Evolutionary conservation across 2,329 filamentous ascomycete genomes (phyloP).

Genomic region (Xenoacremonium recifei): DNA sequence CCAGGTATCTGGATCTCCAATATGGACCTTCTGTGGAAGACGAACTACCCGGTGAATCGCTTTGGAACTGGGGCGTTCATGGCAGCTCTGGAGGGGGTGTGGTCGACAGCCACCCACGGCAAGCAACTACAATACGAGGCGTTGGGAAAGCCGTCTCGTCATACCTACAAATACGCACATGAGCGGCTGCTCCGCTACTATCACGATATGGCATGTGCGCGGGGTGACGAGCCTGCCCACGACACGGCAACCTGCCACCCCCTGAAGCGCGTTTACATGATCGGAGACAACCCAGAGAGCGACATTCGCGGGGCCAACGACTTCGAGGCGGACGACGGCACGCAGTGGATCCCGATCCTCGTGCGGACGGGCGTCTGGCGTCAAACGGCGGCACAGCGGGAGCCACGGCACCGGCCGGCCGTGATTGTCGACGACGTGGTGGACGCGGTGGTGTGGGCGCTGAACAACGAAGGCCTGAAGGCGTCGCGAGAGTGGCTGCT

Average conservation of each 20-base stretch:
- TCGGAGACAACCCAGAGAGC: conserved; percentile 85
- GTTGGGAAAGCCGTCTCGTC: conserved; percentile 78
- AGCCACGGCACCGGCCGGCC: conserved; percentile 60
- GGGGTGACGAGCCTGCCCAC: conserved; percentile 10
- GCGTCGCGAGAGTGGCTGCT: conserved; percentile 31
- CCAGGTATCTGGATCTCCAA: conserved; percentile 86
- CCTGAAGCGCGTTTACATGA: conserved; percentile 85
- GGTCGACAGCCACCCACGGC: conserved; percentile 68
- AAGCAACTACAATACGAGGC: conserved; percentile 60
- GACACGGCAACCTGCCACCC: conserved; percentile 37
- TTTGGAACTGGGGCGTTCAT: conserved; percentile 91
- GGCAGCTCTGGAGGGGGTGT: conserved; percentile 76
- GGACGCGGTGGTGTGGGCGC: conserved; percentile 74
- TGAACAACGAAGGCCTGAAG: conserved; percentile 54
- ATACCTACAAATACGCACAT: conserved; percentile 77
- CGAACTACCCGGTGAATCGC: conserved; percentile 78
- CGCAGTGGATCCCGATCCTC: conserved; percentile 75
- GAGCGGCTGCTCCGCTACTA: conserved; percentile 64
- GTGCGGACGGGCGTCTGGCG: conserved; percentile 78
- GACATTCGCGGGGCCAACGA: conserved; percentile 87
- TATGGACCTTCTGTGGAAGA: conserved; percentile 86
- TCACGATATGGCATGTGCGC: conserved; percentile 22
- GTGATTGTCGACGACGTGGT: conserved; percentile 72
- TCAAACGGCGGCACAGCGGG: conserved; percentile 35
- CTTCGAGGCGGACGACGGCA: conserved; percentile 64